Conservation (phyloP, 2,329 filamentous ascomycete genomes). For the Pyrenophora seminiperda region DNA sequence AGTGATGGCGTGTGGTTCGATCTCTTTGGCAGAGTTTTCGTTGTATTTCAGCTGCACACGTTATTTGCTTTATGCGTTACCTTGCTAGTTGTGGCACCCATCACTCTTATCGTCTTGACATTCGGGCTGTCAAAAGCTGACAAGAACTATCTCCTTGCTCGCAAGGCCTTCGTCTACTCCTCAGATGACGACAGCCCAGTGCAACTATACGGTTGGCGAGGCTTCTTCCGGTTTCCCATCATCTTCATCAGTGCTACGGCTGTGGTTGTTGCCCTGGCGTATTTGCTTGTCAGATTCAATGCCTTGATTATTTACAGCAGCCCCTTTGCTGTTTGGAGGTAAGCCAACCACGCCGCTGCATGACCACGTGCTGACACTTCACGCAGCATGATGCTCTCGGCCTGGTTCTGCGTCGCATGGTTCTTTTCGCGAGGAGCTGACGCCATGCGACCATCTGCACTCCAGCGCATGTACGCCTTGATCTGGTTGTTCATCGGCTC, state of each 20-base stretch:
- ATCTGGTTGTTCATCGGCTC: constrained; percentile 82
- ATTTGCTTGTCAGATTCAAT: constrained; percentile 80
- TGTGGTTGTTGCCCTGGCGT: constrained; percentile 73
- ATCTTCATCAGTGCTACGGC: constrained; percentile 70
- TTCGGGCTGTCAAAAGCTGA: constrained; percentile 71
- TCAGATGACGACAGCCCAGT: constrained; percentile 65
- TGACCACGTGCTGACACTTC: constrained; percentile 4
- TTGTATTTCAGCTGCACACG: constrained; percentile 77
- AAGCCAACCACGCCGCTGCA: constrained; percentile 9
- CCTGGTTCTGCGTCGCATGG: constrained; percentile 84
- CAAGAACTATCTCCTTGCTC: constrained; percentile 87
- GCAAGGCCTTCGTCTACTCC: constrained; percentile 65
- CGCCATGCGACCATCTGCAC: constrained; percentile 79
- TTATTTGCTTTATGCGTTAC: constrained; percentile 88
- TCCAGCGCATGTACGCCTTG: constrained; percentile 79
- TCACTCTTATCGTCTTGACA: constrained; percentile 72
- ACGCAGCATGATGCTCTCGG: constrained; percentile 74
- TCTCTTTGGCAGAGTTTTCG: constrained; percentile 79
- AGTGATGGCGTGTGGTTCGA: constrained; percentile 90
- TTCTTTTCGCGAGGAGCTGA: constrained; percentile 78
- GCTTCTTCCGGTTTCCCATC: constrained; percentile 82
- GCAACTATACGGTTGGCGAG: constrained; percentile 74
- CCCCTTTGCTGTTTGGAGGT: constrained; percentile 78
- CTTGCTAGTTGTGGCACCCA: constrained; percentile 77
- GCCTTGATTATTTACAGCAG: constrained; percentile 91